Percentiles rank a stretch among this genome's conserved stretches.
phyloP scores from a whole-genome alignment of 148 eudicot species.

The Rhododendron henanense region DNA sequence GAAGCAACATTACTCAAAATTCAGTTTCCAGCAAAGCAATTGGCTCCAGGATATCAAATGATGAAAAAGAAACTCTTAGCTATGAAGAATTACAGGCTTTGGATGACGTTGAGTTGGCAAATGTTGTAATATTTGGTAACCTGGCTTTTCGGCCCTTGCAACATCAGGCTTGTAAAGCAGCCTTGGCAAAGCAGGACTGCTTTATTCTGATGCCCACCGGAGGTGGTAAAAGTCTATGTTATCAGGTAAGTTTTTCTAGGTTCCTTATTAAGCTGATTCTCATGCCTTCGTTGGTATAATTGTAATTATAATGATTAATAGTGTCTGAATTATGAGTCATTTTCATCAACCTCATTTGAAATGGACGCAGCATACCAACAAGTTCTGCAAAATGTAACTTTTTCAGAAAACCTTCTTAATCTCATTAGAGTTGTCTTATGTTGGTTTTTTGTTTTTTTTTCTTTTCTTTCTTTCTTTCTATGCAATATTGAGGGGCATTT shows the following conservation, averaged over 20 bases:
- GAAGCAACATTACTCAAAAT: conserved; percentile 41
- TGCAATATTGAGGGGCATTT: not conserved
- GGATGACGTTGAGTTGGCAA: conserved; percentile 94
- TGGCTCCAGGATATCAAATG: conserved; percentile 21
- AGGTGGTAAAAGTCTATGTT: conserved; percentile 98
- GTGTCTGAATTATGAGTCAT: not conserved
- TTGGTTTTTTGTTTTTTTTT: not conserved
- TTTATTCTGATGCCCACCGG: conserved; percentile 99
- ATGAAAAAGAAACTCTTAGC: conserved; percentile 40
- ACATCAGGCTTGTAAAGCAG: conserved; percentile 86
- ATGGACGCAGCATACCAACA: not conserved
- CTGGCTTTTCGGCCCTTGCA: conserved; percentile 79
- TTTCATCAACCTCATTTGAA: not conserved
- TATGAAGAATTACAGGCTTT: conserved; percentile 68
- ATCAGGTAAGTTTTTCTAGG: conserved; percentile 26
- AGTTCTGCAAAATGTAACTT: not conserved
- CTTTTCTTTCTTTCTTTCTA: not conserved
- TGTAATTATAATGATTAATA: too few relatives aligned
- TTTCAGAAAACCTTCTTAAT: not conserved
- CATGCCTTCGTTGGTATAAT: not conserved
- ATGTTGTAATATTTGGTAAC: conserved; percentile 89
- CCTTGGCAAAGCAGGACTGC: conserved; percentile 58
- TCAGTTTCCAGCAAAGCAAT: conserved; percentile 38
- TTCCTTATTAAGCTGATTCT: not conserved
- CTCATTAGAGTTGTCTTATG: not conserved